Base-by-base conservation (phyloP, 345 rosid genomes). In the Diplotaxis tenuifolia region DNA sequence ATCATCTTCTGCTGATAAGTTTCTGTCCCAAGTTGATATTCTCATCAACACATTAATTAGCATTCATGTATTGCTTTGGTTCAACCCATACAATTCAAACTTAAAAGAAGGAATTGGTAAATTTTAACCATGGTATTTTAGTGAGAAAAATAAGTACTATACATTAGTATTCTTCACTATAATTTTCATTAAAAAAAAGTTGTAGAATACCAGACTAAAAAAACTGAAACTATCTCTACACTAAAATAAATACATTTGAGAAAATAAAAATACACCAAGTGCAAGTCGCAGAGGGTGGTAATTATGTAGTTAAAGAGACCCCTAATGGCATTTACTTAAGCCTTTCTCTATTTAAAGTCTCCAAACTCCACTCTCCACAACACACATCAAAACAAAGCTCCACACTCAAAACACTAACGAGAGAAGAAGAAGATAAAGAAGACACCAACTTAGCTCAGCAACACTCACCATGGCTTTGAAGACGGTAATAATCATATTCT, bases 381-480 rank as follows among this genome's bases (percentile, higher is more conserved):
- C 53, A 60, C 58, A 67, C 18, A 5, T 10, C 60, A 40, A n/a
- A n/a, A n/a, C n/a, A n/a, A n/a, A n/a, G n/a, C 75, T 69, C 65
- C 5, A 8, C 40, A 69, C 65, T 11, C 4, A n/a, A 67, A 70
- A 28, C 32, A 62, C n/a, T n/a, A n/a, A n/a, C n/a, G n/a, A n/a
- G 16, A 49, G 49, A n/a, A 4, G 38, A 31, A 29, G 47, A 60
- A 68, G 68, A 59, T n/a, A n/a, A n/a, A n/a, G n/a, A n/a, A n/a
- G 65, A 73, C 53, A 22, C 5, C 19, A 18, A 18, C 47, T 16
- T 57, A 42, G 36, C 74, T 61, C 80, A 65, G 20, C 81, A 83
- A 47, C 79, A 72, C 83, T 93, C 91, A 88, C 91, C 5, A 87
- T 89, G 98, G 98, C 98, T 80, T 85, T 89, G 84, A 88, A 85